phyloP scores from a whole-genome alignment of 257 asterid species.

The Solanum appendiculatum region DNA sequence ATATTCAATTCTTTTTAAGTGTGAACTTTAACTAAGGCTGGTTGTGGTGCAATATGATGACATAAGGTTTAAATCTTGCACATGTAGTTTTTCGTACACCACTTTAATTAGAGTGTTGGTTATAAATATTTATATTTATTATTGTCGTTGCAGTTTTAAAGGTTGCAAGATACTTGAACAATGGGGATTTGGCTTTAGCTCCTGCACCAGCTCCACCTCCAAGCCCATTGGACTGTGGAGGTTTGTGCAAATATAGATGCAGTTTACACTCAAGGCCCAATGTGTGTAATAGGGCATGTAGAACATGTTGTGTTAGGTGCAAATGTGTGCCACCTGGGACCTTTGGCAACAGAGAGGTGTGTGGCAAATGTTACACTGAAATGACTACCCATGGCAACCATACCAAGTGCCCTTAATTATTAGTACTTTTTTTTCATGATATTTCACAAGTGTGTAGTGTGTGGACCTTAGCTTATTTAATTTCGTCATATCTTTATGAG shows the following conservation, averaged over 20 bases:
- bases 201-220: conserved; percentile 15
- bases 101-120: too few species aligned
- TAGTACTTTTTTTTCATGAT: neutral
- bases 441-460: neutral
- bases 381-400: conserved; percentile 53
- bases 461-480: neutral
- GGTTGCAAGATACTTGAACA: conserved; percentile 15
- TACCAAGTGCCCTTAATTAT: conserved; percentile 41
- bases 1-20: too few species aligned
- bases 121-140: too few species aligned
- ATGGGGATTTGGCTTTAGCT: conserved; percentile 7
- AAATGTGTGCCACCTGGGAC: conserved; percentile 68
- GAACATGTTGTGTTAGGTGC: conserved; percentile 56
- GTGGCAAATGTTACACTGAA: conserved; percentile 53
- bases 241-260: conserved; percentile 38
- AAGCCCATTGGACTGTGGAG: conserved; percentile 24
- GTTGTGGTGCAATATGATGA: too few species aligned
- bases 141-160: conserved; percentile 3
- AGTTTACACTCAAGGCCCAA: conserved; percentile 55
- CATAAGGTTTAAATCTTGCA: too few species aligned
- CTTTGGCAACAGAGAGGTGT: conserved; percentile 46
- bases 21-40: too few species aligned
- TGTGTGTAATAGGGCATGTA: conserved; percentile 41
- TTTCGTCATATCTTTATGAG: neutral
- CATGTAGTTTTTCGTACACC: too few species aligned